phyloP scores from a whole-genome alignment of 768 basidiomycete species.

The Paxillus ammoniavirescens region DNA sequence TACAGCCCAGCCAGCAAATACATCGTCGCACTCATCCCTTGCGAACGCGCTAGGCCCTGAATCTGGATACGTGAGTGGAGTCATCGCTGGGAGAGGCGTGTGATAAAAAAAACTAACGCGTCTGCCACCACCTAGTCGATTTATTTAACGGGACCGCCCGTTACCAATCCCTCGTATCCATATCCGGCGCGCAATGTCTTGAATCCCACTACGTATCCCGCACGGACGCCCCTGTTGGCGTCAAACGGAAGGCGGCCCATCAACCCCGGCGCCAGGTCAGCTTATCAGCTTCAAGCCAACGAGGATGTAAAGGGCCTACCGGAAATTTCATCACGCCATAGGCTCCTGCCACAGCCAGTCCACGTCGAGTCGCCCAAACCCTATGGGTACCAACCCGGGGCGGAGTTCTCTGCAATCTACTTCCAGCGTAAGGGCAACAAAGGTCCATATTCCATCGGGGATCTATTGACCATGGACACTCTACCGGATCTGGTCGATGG shows the following conservation, averaged over 20 bases:
- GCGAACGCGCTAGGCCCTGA: slow-evolving; percentile 21
- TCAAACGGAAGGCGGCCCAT: slow-evolving; percentile 7
- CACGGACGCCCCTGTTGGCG: slow-evolving; percentile 3
- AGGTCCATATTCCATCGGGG: slow-evolving; percentile 27
- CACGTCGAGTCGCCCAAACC: slow-evolving; percentile 12
- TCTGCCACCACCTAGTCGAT: slow-evolving; percentile 11
- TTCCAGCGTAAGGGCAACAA: slow-evolving; percentile 28
- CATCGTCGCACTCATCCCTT: slow-evolving; percentile 25
- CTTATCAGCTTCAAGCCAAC: background rate
- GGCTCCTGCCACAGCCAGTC: slow-evolving; percentile 20
- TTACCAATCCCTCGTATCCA: slow-evolving; percentile 23
- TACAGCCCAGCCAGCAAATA: slow-evolving; percentile 13
- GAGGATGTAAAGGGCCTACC: background rate
- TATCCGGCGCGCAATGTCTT: slow-evolving; percentile 31
- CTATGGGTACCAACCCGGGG: slow-evolving; percentile 11
- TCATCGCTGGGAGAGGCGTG: background rate
- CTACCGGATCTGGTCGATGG: slow-evolving; percentile 25
- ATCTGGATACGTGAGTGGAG: slow-evolving; percentile 9
- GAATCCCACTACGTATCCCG: slow-evolving; percentile 18
- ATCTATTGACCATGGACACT: slow-evolving; percentile 20
- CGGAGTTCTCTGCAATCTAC: slow-evolving; percentile 26
- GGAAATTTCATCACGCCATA: slow-evolving; percentile 5
- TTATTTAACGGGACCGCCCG: slow-evolving; percentile 15
- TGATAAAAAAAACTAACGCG: slow-evolving; percentile 2
- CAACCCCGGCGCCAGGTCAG: background rate